Percentiles rank a stretch among this genome's conserved stretches.
Conservation (phyloP, 352 stramenopile species). For the Plasmopara viticola region DNA sequence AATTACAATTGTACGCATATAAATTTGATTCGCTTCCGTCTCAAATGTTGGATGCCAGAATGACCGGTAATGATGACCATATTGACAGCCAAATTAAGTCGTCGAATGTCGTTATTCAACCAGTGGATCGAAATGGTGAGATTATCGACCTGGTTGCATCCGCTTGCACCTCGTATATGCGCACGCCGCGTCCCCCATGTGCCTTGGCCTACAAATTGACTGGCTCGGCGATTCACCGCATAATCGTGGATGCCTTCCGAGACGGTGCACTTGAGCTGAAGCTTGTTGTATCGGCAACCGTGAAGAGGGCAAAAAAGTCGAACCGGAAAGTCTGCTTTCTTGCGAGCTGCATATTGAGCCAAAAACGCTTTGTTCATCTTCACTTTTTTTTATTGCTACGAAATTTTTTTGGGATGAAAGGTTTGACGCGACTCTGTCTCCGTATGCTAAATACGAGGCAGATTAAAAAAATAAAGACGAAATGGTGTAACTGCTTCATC, state of each 20-base stretch:
- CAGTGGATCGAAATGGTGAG: no score
- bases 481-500: background rate
- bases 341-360: background rate
- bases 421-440: background rate
- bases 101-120: no score
- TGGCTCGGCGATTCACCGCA: background rate
- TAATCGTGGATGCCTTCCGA: background rate
- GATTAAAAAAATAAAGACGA: background rate
- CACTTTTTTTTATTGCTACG: background rate
- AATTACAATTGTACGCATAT: no score
- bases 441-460: background rate
- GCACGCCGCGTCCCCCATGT: background rate
- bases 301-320: background rate
- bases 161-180: no score
- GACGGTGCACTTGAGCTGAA: background rate
- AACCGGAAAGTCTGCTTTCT: background rate
- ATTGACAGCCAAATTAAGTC: no score
- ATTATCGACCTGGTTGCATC: no score
- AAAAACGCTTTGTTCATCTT: background rate
- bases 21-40: no score
- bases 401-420: no score
- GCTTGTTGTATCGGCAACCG: background rate
- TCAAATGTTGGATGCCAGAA: no score
- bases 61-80: no score
- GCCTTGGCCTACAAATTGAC: background rate